phyloP scores from a whole-genome alignment of 768 basidiomycete genomes.

The Tricholoma hemisulphureum region DNA sequence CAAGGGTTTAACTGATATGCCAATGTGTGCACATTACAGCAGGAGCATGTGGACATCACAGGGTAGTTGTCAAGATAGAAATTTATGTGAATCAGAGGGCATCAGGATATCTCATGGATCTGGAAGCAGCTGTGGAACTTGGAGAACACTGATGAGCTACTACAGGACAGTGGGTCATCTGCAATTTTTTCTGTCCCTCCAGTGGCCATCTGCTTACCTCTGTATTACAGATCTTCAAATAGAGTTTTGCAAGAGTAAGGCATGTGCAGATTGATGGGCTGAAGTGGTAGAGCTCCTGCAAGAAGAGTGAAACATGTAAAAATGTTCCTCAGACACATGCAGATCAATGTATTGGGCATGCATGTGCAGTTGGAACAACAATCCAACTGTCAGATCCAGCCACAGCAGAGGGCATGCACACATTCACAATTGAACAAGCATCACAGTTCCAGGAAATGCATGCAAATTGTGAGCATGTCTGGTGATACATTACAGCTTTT shows the following conservation, averaged over 20 bases:
- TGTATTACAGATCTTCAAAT: conserved; percentile 4
- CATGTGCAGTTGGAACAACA: background rate
- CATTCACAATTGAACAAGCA: conserved; percentile 10
- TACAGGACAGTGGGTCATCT: conserved; percentile 11
- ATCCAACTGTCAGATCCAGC: background rate
- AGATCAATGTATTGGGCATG: background rate
- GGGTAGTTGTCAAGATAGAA: too few species aligned
- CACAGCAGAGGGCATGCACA: background rate
- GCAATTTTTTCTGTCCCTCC: background rate
- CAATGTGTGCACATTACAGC: background rate
- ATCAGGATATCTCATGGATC: conserved; percentile 14
- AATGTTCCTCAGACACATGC: conserved; percentile 4
- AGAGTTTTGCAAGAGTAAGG: conserved; percentile 12
- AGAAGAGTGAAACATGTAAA: conserved; percentile 7
- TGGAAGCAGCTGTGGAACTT: conserved; percentile 12
- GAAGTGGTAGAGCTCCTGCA: conserved; percentile 9
- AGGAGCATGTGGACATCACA: too few species aligned
- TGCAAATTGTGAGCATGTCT: background rate
- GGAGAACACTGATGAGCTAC: background rate
- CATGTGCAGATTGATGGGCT: conserved; percentile 8
- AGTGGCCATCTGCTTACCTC: background rate
- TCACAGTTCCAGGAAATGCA: conserved; percentile 6
- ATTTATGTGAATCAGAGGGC: conserved; percentile 9
- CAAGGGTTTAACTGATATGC: background rate
- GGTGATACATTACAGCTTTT: too few species aligned